Evolutionary conservation across 2,329 filamentous ascomycete genomes (phyloP).

Genomic region (Talaromyces piceae): DNA sequence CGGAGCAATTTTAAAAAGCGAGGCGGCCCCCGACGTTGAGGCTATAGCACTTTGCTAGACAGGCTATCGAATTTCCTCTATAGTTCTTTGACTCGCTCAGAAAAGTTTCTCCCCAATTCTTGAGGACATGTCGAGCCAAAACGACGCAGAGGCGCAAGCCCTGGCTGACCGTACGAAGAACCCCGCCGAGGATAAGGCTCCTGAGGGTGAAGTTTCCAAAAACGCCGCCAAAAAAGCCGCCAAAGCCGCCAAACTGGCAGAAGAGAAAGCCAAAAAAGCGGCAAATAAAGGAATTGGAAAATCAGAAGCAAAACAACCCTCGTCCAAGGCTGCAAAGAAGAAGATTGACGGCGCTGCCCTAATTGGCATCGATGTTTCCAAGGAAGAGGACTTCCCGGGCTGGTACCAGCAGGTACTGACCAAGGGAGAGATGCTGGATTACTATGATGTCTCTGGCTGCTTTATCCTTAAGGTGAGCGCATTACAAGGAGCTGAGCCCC

Average conservation of each 20-base stretch:
- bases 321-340: constrained; percentile 41
- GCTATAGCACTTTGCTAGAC: constrained; percentile 3
- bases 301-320: constrained; percentile 37
- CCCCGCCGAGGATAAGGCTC: constrained; percentile 29
- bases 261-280: constrained; percentile 33
- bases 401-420: constrained; percentile 98
- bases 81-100: neutral
- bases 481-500: neutral
- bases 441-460: constrained; percentile 96
- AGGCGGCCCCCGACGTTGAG: neutral
- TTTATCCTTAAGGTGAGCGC: constrained; percentile 71
- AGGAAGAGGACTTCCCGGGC: constrained; percentile 77
- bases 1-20: neutral
- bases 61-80: neutral
- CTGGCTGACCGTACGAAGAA: constrained; percentile 32
- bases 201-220: constrained; percentile 31
- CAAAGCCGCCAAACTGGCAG: constrained; percentile 39
- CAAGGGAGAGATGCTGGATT: constrained; percentile 96
- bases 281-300: constrained; percentile 35
- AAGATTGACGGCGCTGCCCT: constrained; percentile 56
- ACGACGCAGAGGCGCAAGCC: constrained; percentile 21
- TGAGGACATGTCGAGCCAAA: constrained; percentile 12
- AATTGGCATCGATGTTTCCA: constrained; percentile 81
- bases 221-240: constrained; percentile 43
- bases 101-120: neutral